Evolutionary conservation across 2,329 filamentous ascomycete species (phyloP).

Genomic region (Xylaria sp.): DNA sequence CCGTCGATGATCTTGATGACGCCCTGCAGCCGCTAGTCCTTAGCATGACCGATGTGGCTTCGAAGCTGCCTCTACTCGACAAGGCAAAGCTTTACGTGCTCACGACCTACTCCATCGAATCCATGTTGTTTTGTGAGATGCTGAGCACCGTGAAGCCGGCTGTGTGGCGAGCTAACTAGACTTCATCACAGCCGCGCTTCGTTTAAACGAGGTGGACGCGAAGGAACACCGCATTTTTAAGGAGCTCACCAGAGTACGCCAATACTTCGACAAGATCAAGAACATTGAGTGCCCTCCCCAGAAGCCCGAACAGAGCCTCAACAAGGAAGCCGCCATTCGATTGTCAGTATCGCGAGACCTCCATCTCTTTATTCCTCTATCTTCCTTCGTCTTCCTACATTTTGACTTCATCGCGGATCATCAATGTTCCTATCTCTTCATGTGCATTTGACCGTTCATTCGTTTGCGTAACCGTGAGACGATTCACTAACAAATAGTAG

Average conservation of each 20-base stretch:
- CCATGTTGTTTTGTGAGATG: slow-evolving; percentile 78
- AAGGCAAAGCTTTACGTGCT: slow-evolving; percentile 94
- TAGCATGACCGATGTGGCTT: slow-evolving; percentile 69
- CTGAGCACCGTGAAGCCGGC: not conserved
- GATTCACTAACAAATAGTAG: slow-evolving; percentile 3
- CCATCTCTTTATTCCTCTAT: not conserved
- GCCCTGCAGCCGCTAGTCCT: slow-evolving; percentile 75
- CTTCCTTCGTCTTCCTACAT: not conserved
- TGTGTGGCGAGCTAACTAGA: not conserved
- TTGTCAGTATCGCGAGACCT: slow-evolving; percentile 50
- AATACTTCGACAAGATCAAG: slow-evolving; percentile 94
- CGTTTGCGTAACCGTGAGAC: not conserved
- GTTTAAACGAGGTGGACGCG: slow-evolving; percentile 79
- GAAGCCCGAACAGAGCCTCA: slow-evolving; percentile 60
- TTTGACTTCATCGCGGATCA: too few species aligned
- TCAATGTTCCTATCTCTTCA: too few species aligned
- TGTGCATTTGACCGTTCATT: too few species aligned
- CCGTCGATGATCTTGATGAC: slow-evolving; percentile 80
- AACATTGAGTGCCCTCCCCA: slow-evolving; percentile 67
- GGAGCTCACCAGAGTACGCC: slow-evolving; percentile 84
- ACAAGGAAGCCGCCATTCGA: slow-evolving; percentile 78
- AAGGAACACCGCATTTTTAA: slow-evolving; percentile 83
- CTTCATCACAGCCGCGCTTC: slow-evolving; percentile 65
- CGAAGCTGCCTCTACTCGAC: slow-evolving; percentile 87
- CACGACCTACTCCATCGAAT: slow-evolving; percentile 86